These are phyloP conservation scores for Tolypocladium endophyticum DNA, from an alignment of 2,329 filamentous ascomycete species.

Conservation along the genomic window DNA sequence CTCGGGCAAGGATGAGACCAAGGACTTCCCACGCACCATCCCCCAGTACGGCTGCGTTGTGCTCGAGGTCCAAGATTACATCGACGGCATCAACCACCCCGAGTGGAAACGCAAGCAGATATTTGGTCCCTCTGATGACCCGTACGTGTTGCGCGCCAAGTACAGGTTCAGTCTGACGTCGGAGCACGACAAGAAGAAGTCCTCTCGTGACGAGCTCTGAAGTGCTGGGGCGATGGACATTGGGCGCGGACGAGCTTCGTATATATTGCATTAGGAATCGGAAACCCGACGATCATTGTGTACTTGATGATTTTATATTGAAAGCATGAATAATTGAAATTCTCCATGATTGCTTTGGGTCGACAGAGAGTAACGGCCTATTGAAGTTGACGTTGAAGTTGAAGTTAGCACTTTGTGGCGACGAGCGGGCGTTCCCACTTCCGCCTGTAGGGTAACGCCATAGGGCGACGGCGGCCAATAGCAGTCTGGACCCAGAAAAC, in stretches of 20 bases:
- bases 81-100: conserved; percentile 86
- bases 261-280: background rate
- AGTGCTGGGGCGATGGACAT: background rate
- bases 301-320: background rate
- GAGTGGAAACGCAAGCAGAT: conserved; percentile 70
- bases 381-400: background rate
- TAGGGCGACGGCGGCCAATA: background rate
- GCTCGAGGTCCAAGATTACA: conserved; percentile 87
- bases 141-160: conserved; percentile 51
- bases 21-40: conserved; percentile 49
- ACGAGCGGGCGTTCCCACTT: background rate
- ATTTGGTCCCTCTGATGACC: conserved; percentile 46
- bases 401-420: background rate
- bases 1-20: conserved; percentile 14
- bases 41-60: conserved; percentile 77
- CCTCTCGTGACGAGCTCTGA: background rate
- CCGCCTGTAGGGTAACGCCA: background rate
- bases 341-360: background rate
- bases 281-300: too few relatives aligned
- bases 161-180: conserved; percentile 45
- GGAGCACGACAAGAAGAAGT: background rate
- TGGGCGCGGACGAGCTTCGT: background rate
- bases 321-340: background rate
- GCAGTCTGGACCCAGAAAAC: background rate
- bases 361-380: background rate